Conservation (phyloP, 2,329 filamentous ascomycete genomes). For the Cladosporium sp. region DNA sequence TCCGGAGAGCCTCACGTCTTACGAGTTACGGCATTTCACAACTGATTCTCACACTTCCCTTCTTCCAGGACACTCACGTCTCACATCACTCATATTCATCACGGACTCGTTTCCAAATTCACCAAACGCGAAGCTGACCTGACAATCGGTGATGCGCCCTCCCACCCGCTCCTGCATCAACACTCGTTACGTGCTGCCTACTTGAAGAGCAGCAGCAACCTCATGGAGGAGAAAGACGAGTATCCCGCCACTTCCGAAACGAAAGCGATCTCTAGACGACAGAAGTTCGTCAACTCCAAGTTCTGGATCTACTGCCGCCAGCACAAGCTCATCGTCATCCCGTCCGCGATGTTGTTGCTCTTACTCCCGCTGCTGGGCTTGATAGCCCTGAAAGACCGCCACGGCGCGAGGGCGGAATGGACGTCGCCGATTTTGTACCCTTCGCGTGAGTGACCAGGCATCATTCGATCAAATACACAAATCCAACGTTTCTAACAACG, state of each 20-base stretch:
- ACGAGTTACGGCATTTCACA: too few relatives aligned
- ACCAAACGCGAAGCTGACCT: too few relatives aligned
- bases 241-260: not conserved
- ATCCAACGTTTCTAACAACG: not conserved
- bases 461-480: not conserved
- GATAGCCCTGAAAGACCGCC: constrained; percentile 21
- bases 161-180: not conserved
- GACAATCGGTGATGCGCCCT: not conserved
- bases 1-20: too few relatives aligned
- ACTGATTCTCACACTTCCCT: too few relatives aligned
- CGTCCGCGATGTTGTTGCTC: constrained; percentile 19
- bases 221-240: constrained; percentile 11
- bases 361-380: constrained; percentile 26
- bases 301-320: constrained; percentile 16
- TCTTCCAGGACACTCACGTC: too few relatives aligned
- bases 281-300: constrained; percentile 10
- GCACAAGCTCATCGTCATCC: constrained; percentile 22
- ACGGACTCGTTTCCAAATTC: too few relatives aligned
- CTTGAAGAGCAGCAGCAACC: not conserved
- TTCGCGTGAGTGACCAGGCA: constrained; percentile 19
- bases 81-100: too few relatives aligned
- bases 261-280: not conserved
- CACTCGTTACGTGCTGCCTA: not conserved
- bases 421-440: constrained; percentile 26
- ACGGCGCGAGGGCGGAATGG: constrained; percentile 20